These are phyloP conservation scores for Penicillium sp. DNA, from an alignment of 2,329 filamentous ascomycete genomes.

Conservation along the genomic window DNA sequence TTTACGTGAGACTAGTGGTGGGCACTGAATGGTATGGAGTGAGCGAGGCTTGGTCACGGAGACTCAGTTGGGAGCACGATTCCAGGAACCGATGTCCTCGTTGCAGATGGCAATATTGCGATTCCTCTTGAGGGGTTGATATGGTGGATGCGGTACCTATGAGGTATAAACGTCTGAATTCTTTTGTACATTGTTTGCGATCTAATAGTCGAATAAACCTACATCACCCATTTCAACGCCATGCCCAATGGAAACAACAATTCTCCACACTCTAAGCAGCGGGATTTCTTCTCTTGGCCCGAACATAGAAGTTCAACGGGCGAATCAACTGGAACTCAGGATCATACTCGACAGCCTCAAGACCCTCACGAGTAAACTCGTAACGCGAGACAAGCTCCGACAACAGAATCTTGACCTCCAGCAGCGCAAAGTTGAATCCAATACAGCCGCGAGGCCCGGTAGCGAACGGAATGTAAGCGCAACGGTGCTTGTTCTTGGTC, in stretches of 20 bases:
- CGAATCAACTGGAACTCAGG: slow-evolving; percentile 21
- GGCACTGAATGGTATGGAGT: not conserved
- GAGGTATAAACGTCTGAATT: not conserved
- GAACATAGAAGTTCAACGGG: slow-evolving; percentile 21
- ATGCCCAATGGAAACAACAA: not conserved
- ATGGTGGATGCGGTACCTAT: not conserved
- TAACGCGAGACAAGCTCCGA: slow-evolving; percentile 57
- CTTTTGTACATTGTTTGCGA: not conserved
- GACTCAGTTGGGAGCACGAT: not conserved
- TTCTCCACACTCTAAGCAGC: not conserved
- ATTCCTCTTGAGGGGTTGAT: not conserved
- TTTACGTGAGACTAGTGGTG: not conserved
- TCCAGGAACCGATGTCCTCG: slow-evolving; percentile 9
- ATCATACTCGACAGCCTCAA: slow-evolving; percentile 36
- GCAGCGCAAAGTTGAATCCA: slow-evolving; percentile 60
- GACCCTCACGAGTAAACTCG: slow-evolving; percentile 49
- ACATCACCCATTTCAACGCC: not conserved
- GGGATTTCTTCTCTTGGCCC: slow-evolving; percentile 10
- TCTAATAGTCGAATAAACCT: not conserved
- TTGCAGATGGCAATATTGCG: slow-evolving; percentile 7
- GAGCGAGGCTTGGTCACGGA: not conserved
- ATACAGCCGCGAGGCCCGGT: slow-evolving; percentile 56
- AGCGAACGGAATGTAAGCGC: slow-evolving; percentile 56
- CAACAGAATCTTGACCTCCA: slow-evolving; percentile 55
- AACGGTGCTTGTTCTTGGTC: slow-evolving; percentile 50